Evolutionary conservation across 2,329 filamentous ascomycete species (phyloP).

Genomic region (Chaetomiaceae sp.): DNA sequence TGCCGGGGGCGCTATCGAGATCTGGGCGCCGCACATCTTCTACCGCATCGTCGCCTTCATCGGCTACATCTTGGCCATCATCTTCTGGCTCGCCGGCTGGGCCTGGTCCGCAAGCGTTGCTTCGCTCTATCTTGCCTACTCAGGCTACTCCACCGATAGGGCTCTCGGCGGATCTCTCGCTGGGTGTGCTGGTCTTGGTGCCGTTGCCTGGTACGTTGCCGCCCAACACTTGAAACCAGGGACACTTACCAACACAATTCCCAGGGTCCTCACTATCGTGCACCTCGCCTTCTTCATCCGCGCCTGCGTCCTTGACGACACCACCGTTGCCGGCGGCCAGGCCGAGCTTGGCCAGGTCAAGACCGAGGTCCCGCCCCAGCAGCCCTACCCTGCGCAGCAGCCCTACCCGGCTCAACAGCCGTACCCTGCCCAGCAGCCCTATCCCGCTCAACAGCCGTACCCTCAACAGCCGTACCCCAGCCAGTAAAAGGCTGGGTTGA

Average conservation of each 20-base stretch:
- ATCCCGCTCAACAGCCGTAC: conserved; percentile 13
- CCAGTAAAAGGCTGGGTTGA: neutral
- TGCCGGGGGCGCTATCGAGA: conserved; percentile 34
- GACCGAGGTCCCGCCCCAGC: conserved; percentile 17
- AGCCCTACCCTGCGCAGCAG: conserved; percentile 13
- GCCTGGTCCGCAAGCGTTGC: conserved; percentile 39
- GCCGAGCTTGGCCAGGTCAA: conserved; percentile 32
- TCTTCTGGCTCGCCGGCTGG: conserved; percentile 45
- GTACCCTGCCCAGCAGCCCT: conserved; percentile 11
- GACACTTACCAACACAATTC: neutral
- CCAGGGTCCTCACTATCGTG: conserved; percentile 38
- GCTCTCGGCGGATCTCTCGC: conserved; percentile 32
- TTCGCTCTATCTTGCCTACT: conserved; percentile 25
- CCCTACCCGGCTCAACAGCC: conserved; percentile 8
- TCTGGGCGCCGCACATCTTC: conserved; percentile 35
- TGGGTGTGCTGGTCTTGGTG: conserved; percentile 39
- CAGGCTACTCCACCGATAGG: neutral
- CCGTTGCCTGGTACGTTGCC: conserved; percentile 35
- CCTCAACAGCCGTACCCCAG: neutral
- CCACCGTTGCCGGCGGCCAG: conserved; percentile 22
- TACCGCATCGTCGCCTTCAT: conserved; percentile 36
- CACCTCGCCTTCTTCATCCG: conserved; percentile 38
- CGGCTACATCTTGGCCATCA: conserved; percentile 34
- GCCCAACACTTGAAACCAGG: conserved; percentile 10
- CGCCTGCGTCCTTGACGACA: conserved; percentile 29